Evolutionary conservation across 2,329 filamentous ascomycete genomes (phyloP), one percentile per base, ranked within the genome.

Genomic region (Xylaria sp.): DNA sequence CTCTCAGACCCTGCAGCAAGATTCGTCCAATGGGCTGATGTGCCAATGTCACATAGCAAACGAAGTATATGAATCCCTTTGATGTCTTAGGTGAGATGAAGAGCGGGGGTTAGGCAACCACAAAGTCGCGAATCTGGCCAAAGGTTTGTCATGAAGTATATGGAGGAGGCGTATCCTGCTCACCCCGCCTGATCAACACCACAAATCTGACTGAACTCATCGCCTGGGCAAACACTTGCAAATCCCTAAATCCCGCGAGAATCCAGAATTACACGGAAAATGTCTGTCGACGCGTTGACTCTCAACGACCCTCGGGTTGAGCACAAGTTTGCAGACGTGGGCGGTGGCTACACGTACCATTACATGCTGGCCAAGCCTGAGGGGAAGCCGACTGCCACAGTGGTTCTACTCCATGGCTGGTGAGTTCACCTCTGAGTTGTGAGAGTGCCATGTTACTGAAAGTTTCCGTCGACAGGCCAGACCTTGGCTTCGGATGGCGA

Each of bases 401-500:
- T 84, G 49, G 72, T 85, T 54, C 71, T 76, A 9, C 63, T 72
- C 50, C 72, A 75, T 48, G 67, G 68, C 61, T 70, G 64, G 67
- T 69, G 59, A 38, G 58, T 48, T 24, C 43, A 2, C 18, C 38
- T 13, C 11, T 7, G 26, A 16, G 4, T 13, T 17, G 37, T n/a
- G 16, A 19, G 17, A 17, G 2, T 37, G 45, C 26, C 18, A 11
- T 11, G 4, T 48, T 43, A 29, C 50, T 58, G 8, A 60, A 21
- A 20, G 37, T 38, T n/a, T 20, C 13, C 41, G 9, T 90, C 67
- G 89, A 92, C 72, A 92, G 92, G 74, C 92, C 92, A 0, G 92
- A 96, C 72, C 74, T 94, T 17, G 84, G 85, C 7, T 86, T 92
- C 67, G 91, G 89, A 68, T 97, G 93, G 93, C 87, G 92, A 57